phyloP scores from a whole-genome alignment of 192 early-diverging fungal species.

The Linderina pennispora region DNA sequence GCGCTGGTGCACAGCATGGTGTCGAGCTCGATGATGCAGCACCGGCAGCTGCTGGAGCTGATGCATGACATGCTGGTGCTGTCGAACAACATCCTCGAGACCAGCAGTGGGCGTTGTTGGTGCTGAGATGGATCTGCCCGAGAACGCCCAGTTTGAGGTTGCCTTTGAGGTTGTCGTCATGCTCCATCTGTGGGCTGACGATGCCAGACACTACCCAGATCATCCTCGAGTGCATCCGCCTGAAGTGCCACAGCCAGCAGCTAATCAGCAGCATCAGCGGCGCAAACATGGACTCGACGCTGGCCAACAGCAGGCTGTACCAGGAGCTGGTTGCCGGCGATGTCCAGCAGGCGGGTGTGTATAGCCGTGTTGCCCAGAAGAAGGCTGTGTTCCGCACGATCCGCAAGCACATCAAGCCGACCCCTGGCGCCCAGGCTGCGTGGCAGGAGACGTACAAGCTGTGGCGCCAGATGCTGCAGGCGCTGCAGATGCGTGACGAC shows the following conservation, averaged over 20 bases:
- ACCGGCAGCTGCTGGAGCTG: conserved; percentile 43
- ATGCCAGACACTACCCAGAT: conserved; percentile 47
- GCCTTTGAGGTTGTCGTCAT: conserved; percentile 63
- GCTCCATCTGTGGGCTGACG: conserved; percentile 56
- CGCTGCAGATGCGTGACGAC: conserved; percentile 44
- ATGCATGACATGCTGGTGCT: conserved; percentile 56
- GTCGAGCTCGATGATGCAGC: conserved; percentile 42
- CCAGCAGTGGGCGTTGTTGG: conserved; percentile 60
- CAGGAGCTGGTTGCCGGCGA: conserved; percentile 80
- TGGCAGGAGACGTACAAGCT: conserved; percentile 49
- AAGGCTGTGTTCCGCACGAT: conserved; percentile 45
- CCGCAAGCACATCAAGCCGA: conserved; percentile 46
- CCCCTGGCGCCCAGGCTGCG: conserved; percentile 44
- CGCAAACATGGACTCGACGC: conserved; percentile 53
- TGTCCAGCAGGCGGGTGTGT: conserved; percentile 58
- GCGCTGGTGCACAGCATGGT: conserved; percentile 49
- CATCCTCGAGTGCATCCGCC: conserved; percentile 36
- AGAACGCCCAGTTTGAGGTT: conserved; percentile 49
- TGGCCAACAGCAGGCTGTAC: conserved; percentile 82
- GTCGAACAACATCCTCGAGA: conserved; percentile 72
- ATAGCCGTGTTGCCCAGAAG: conserved; percentile 43
- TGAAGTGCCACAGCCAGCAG: conserved; percentile 34
- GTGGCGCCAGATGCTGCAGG: conserved; percentile 49
- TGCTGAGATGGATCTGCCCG: conserved; percentile 40
- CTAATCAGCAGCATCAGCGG: conserved; percentile 61